Evolutionary conservation across 2,329 filamentous ascomycete species (phyloP).

Genomic region (Dothideomycetidae sp.): DNA sequence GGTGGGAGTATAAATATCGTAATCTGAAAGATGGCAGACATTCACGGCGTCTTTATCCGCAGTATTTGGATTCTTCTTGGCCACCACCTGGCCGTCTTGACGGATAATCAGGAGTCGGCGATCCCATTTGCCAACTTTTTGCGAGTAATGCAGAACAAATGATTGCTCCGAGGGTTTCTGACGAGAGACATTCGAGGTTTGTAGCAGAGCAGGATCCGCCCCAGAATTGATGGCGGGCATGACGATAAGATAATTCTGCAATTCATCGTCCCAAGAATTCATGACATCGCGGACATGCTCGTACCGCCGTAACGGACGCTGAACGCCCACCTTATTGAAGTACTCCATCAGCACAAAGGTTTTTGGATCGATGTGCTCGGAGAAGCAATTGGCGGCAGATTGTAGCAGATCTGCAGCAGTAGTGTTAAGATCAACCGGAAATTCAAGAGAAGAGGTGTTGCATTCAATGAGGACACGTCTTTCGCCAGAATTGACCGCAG

Average conservation of each 20-base stretch:
- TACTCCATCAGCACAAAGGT: constrained; percentile 63
- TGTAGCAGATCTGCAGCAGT: constrained; percentile 59
- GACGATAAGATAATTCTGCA: constrained; percentile 60
- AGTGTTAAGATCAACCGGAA: constrained; percentile 63
- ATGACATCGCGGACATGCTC: constrained; percentile 76
- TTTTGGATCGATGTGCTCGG: constrained; percentile 48
- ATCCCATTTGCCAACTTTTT: constrained; percentile 72
- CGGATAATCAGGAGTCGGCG: constrained; percentile 68
- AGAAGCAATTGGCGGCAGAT: constrained; percentile 49
- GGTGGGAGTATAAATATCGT: constrained; percentile 75
- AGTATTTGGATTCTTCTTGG: constrained; percentile 53
- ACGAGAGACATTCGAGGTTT: constrained; percentile 48
- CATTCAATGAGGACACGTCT: constrained; percentile 61
- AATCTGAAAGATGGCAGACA: constrained; percentile 79
- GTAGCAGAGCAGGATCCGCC: constrained; percentile 45
- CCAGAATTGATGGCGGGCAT: constrained; percentile 41
- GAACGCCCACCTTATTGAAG: constrained; percentile 61
- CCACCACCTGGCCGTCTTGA: constrained; percentile 53
- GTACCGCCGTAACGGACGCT: constrained; percentile 70
- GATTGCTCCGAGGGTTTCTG: constrained; percentile 51
- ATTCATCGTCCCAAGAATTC: constrained; percentile 82
- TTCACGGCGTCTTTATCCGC: constrained; percentile 51
- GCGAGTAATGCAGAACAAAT: constrained; percentile 65
- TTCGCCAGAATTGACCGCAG: constrained; percentile 67
- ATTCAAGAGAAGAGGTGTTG: constrained; percentile 50